Evolutionary conservation across 1,284 basidiomycete species (phyloP).

Genomic region (Anthracocystis walkeri): DNA sequence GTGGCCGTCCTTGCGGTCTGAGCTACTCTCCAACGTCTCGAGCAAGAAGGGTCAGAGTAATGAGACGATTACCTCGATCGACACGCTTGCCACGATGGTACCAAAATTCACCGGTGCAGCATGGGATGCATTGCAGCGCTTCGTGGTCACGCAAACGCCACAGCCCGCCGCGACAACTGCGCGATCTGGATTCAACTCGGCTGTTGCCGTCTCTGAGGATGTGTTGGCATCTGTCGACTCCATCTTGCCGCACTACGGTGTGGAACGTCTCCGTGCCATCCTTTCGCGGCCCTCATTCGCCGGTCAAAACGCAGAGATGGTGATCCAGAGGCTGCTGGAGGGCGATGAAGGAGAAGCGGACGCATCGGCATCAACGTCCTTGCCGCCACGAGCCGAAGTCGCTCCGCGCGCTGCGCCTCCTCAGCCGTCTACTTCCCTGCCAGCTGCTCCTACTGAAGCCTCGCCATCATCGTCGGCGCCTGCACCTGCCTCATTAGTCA

Average conservation of each 20-base stretch:
- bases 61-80: constrained; percentile 31
- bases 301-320: constrained; percentile 35
- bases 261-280: constrained; percentile 26
- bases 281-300: constrained; percentile 38
- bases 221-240: constrained; percentile 41
- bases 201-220: constrained; percentile 19
- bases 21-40: constrained; percentile 11
- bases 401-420: neutral
- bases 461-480: constrained; percentile 8
- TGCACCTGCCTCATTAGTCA: constrained; percentile 27
- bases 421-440: neutral
- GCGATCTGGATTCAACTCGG: neutral
- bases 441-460: neutral
- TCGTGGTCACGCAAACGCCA: constrained; percentile 8
- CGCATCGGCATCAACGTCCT: neutral
- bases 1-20: constrained; percentile 30
- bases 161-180: neutral
- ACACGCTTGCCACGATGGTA: constrained; percentile 19
- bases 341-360: constrained; percentile 37
- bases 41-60: constrained; percentile 12
- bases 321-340: constrained; percentile 49
- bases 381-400: neutral
- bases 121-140: constrained; percentile 37
- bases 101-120: constrained; percentile 44
- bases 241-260: constrained; percentile 45